phyloP scores from a whole-genome alignment of 768 basidiomycete species.

The Boletus edulis region DNA sequence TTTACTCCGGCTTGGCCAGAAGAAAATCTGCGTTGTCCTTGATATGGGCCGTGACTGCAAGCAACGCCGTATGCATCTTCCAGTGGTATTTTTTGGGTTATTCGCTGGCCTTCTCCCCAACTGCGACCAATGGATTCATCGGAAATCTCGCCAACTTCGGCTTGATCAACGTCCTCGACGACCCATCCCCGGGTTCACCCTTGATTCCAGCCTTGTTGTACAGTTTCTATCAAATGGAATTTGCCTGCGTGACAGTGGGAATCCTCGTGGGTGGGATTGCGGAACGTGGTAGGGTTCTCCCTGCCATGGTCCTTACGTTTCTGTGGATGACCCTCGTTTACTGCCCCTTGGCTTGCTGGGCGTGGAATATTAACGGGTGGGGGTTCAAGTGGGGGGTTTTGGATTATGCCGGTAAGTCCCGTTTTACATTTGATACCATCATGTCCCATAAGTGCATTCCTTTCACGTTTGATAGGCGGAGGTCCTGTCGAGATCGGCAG shows the following conservation, averaged over 20 bases:
- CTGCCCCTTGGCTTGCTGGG: constrained; percentile 85
- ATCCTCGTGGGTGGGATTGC: constrained; percentile 80
- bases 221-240: constrained; percentile 86
- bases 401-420: constrained; percentile 76
- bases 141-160: constrained; percentile 82
- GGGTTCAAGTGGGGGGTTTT: constrained; percentile 79
- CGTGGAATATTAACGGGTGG: constrained; percentile 83
- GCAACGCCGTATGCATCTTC: constrained; percentile 74
- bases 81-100: constrained; percentile 88
- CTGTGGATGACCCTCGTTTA: constrained; percentile 87
- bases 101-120: constrained; percentile 77
- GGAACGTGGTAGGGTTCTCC: constrained; percentile 82
- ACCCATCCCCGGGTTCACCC: constrained; percentile 76
- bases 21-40: constrained; percentile 69
- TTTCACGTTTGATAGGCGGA: constrained; percentile 48
- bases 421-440: constrained; percentile 1
- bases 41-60: constrained; percentile 73
- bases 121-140: constrained; percentile 72
- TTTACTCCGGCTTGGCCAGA: constrained; percentile 70
- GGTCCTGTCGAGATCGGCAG: constrained; percentile 88
- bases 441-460: background rate
- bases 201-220: constrained; percentile 82
- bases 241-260: constrained; percentile 76
- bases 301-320: constrained; percentile 79
- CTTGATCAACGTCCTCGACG: constrained; percentile 63